Percentiles rank a stretch among this genome's conserved stretches.
phyloP scores from a whole-genome alignment of 768 basidiomycete genomes.

The Udeniomyces megalosporus region DNA sequence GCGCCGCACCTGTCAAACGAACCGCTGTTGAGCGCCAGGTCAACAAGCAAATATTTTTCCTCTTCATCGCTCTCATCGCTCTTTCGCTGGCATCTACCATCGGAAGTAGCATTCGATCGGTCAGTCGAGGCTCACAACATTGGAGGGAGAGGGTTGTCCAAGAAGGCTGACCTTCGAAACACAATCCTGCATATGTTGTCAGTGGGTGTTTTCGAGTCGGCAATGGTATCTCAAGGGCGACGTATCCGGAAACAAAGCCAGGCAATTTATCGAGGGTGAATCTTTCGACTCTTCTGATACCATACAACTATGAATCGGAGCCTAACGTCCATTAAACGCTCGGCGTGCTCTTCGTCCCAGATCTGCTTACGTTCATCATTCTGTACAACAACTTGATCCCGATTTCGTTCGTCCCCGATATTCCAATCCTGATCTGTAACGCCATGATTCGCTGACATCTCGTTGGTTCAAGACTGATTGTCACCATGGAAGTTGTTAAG shows the following conservation, averaged over 20 bases:
- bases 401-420: slow-evolving; percentile 48
- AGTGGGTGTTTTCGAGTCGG: slow-evolving; percentile 71
- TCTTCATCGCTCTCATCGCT: slow-evolving; percentile 72
- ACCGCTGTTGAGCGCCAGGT: slow-evolving; percentile 93
- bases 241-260: slow-evolving; percentile 36
- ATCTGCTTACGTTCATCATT: slow-evolving; percentile 95
- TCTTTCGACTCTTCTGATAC: not conserved
- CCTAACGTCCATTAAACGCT: slow-evolving; percentile 17
- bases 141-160: too few relatives aligned
- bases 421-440: not conserved
- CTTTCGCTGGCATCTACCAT: slow-evolving; percentile 82
- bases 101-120: slow-evolving; percentile 72
- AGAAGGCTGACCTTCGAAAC: not conserved
- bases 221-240: slow-evolving; percentile 77
- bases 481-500: slow-evolving; percentile 99
- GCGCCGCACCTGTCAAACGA: slow-evolving; percentile 88
- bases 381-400: slow-evolving; percentile 98
- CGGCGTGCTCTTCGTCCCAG: slow-evolving; percentile 31
- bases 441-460: not conserved
- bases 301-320: slow-evolving; percentile 3
- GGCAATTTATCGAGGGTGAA: slow-evolving; percentile 67
- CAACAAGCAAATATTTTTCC: slow-evolving; percentile 86
- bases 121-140: too few relatives aligned
- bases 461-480: slow-evolving; percentile 47
- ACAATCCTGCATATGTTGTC: too few relatives aligned